Base-by-base conservation (phyloP, 2,329 filamentous ascomycete species). In the Trichoderma pleuroti region DNA sequence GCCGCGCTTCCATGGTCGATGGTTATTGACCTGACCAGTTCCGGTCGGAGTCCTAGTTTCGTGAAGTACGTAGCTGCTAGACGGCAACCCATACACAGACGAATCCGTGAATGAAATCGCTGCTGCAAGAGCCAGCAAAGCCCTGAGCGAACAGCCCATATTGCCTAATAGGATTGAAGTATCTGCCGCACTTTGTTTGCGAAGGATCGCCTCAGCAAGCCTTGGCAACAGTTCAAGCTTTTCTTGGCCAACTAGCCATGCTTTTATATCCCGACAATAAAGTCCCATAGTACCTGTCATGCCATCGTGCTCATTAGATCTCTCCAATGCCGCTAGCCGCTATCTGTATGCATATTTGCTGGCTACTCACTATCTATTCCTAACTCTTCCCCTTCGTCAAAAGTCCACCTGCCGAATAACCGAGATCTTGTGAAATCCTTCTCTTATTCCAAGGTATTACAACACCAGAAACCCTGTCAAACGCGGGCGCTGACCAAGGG, bases 1-100 rank as follows among this genome's bases (percentile, higher is more conserved):
- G 16, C 71, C 71, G 18, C 71, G 71, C 52, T 64, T 54, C 67
- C 65, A 69, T 63, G 63, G 61, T 21, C 52, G 63, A 65, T 63
- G 59, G 28, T 60, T 56, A n/a, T 71, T 39, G 16, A 42, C 11
- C 11, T 60, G 32, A 8, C 49, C 52, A 14, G 61, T 59, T 14
- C 59, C 59, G 42, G 72, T 52, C 2, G 60, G 39, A 18, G 32
- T 26, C 8, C 72, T 70, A 7, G 65, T 70, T 60, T 74, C 70
- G 54, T 74, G 72, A 5, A 73, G 46, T 5, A 74, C 68, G 36
- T 73, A 68, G 36, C 12, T 71, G n/a, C 54, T 66, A 36, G 72
- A 68, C 3, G 71, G 71, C 10, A 71, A 26, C 1, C 36, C 69
- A 12, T 32, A 39, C 16, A 59, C 69, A 12, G 57, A 52, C 14